A percentile compares a stretch with the other conserved stretches of the same genome.
Evolutionary conservation across 2,329 filamentous ascomycete species (phyloP).

Genomic region (Aspergillus latus): DNA sequence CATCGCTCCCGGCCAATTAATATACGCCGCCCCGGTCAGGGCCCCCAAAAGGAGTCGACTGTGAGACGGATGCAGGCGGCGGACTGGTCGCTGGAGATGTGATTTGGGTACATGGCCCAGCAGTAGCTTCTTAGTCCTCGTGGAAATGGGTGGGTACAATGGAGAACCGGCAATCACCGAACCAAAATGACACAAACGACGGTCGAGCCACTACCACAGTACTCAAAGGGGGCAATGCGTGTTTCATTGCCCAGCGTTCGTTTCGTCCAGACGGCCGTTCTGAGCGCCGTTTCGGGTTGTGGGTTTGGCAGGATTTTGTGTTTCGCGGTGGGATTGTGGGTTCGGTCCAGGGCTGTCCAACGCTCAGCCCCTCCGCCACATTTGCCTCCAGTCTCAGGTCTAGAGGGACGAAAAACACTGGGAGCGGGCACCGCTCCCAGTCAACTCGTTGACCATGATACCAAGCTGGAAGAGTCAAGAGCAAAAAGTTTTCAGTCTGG

Average conservation of each 20-base stretch:
- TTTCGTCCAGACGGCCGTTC: not conserved
- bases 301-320: constrained; percentile 1
- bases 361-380: constrained; percentile 1
- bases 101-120: not conserved
- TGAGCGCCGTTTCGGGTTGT: constrained; percentile 3
- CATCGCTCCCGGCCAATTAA: constrained; percentile 3
- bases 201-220: not conserved
- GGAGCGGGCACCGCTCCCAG: too few relatives aligned
- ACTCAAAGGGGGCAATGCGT: not conserved
- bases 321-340: constrained; percentile 2
- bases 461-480: not conserved
- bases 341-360: not conserved
- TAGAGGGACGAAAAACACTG: not conserved
- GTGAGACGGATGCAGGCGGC: not conserved
- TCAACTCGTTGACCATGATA: not conserved
- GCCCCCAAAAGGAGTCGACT: not conserved
- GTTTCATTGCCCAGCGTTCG: constrained; percentile 5
- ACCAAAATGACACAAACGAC: not conserved
- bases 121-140: constrained; percentile 8
- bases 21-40: not conserved
- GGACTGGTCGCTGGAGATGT: not conserved
- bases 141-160: constrained; percentile 1
- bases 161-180: constrained; percentile 2
- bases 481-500: not conserved
- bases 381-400: not conserved